These are phyloP conservation scores for Flaveria bidentis DNA, from an alignment of 129 eudicot genomes.

Conservation along the genomic window DNA sequence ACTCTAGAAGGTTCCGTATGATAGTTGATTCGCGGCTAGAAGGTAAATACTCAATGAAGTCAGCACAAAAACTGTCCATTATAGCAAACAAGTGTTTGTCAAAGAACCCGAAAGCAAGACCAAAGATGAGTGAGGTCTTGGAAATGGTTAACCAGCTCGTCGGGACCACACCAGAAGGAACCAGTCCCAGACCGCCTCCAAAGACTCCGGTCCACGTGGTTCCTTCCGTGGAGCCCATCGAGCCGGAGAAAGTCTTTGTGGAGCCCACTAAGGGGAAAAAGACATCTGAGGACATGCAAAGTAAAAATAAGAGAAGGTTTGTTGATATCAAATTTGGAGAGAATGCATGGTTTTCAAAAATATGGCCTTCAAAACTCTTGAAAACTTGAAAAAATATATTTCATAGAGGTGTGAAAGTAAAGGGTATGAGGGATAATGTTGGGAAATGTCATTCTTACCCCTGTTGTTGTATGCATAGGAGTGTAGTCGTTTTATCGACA, in stretches of 20 bases:
- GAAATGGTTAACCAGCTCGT: conserved; percentile 67
- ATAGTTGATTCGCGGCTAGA: conserved; percentile 76
- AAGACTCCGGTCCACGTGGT: conserved; percentile 32
- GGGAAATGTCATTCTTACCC: conserved; percentile 29
- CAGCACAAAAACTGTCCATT: conserved; percentile 64
- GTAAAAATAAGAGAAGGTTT: conserved; percentile 46
- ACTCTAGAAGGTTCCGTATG: conserved; percentile 55
- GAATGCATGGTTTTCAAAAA: conserved; percentile 50
- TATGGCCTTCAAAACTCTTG: conserved; percentile 55
- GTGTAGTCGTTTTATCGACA: conserved; percentile 8
- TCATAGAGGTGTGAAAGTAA: background rate
- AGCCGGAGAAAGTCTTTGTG: conserved; percentile 37
- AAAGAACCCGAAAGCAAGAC: conserved; percentile 62
- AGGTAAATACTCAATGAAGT: conserved; percentile 46
- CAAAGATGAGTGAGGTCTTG: conserved; percentile 80
- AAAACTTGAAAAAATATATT: conserved; percentile 36
- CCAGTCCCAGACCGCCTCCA: conserved; percentile 44
- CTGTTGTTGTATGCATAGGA: conserved; percentile 14
- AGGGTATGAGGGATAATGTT: background rate
- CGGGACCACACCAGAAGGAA: conserved; percentile 39
- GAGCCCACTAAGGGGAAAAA: conserved; percentile 34
- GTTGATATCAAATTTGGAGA: conserved; percentile 42
- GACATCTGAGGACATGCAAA: conserved; percentile 34
- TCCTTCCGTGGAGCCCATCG: conserved; percentile 28
- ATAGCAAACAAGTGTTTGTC: conserved; percentile 76